Evolutionary conservation across 2,329 filamentous ascomycete species (phyloP), one percentile per base, ranked within the genome.

Genomic region (Neonectria hederae): DNA sequence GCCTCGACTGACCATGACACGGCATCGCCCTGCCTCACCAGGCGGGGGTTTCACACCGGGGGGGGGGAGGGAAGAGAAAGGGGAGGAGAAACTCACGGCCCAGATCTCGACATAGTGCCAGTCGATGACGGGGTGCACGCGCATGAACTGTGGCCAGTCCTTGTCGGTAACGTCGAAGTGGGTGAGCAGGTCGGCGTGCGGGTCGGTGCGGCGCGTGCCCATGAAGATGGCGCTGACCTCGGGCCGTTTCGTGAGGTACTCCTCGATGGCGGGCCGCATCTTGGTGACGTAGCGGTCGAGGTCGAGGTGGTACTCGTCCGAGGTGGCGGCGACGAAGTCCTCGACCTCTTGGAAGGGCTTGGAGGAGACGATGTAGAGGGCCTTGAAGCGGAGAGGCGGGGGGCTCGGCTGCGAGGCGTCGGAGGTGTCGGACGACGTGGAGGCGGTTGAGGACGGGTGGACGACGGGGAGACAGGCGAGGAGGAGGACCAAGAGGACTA

Each of bases 51-150:
- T 46, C 43, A 49, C 17, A 46, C 28, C 32, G 17, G 13, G 9
- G 5, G 26, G 49, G n/a, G 32, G n/a, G 46, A 38, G 40, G 43
- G 11, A 13, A n/a, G 46, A 38, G 32, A 42, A 9, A 17, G 13
- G 42, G 35, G 9, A 1, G 30, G 0, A 21, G 7, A n/a, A 75
- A 84, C 92, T 83, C 75, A 97, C 94, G 19, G 90, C 88, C 96
- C 96, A 98, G 58, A 98, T 95, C 78, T 98, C 95, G 11, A 89
- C 76, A 65, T 68, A 97, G 77, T 96, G 93, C 96, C 96, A 99
- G 79, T 99, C 96, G 75, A 99, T 94, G 10, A 99, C 92, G 0
- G 96, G 95, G 79, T 99, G 94, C 65, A 98, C 86, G 63, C 96
- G 88, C 90, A 98, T 94, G 75, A 98, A 97, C 46, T 85, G 82